These are phyloP conservation scores for Skeletonema potamos DNA, from an alignment of 108 stramenopile species.

Conservation along the genomic window DNA sequence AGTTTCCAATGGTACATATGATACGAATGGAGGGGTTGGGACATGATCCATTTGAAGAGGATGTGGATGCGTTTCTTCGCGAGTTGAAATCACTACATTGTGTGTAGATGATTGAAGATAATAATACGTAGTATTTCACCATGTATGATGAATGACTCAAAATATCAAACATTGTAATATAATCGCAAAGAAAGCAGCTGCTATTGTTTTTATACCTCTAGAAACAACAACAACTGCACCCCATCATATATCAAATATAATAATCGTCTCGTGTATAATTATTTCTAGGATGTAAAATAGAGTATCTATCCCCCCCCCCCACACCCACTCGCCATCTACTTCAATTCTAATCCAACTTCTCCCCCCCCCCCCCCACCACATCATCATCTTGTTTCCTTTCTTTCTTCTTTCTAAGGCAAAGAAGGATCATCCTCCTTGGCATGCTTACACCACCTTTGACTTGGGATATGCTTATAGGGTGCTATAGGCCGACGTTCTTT, in stretches of 20 bases:
- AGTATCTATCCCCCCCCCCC: not conserved
- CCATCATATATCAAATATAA: too few relatives aligned
- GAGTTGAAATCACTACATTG: not conserved
- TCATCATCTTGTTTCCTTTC: not conserved
- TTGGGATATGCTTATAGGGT: slow-evolving; percentile 48
- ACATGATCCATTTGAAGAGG: slow-evolving; percentile 87
- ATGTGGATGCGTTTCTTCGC: slow-evolving; percentile 49
- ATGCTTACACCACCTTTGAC: slow-evolving; percentile 52
- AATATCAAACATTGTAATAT: too few relatives aligned
- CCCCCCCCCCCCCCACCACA: not conserved
- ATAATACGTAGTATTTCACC: not conserved
- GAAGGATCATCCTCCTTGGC: slow-evolving; percentile 57
- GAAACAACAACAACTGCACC: not conserved
- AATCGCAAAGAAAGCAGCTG: not conserved
- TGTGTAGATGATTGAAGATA: not conserved
- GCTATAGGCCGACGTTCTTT: slow-evolving; percentile 77
- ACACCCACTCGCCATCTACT: too few relatives aligned
- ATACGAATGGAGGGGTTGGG: slow-evolving; percentile 62
- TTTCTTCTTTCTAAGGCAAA: slow-evolving; percentile 19
- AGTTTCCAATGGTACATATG: slow-evolving; percentile 30
- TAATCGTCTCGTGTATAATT: too few relatives aligned
- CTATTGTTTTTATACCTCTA: not conserved
- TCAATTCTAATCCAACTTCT: not conserved
- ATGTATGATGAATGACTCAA: not conserved
- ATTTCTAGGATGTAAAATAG: too few relatives aligned